Evolutionary conservation across 306 rosid genomes (phyloP), one percentile per base, ranked within the genome.

Genomic region (Lathyrus tuberosus): DNA sequence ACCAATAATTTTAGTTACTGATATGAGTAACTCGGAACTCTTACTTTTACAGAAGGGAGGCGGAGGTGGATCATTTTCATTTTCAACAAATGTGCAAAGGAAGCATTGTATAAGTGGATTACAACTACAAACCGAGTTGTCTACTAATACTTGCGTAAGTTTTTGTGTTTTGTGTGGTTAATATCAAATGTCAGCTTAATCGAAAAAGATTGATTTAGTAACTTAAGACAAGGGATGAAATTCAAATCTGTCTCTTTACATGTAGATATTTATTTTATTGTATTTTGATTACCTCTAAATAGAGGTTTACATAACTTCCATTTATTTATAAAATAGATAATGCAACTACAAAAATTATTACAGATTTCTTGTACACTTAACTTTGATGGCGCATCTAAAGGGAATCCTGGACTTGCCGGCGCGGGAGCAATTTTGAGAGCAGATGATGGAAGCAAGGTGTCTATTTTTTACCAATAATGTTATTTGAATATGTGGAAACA

Each of bases 391-490:
- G 99, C 97, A 73, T 82, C 89, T 31, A 91, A 85, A 75, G 99
- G 99, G 75, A 94, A 94, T 86, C 99, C 99, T 73, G 99, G 99
- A 73, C 83, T 49, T 15, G 80, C 97, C 66, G 97, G 99, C 49
- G 96, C 99, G 15, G 99, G 97, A 75, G 97, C 95, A 68, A 81
- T 94, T 66, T 76, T 94, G 49, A 88, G 87, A 51, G 82, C 95
- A 61, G 85, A 71, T 72, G 96, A 94, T 58, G 96, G 94, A 71
- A 83, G 83, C 58, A 65, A 65, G 86, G 99, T 90, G 78, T 56
- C 65, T 35, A 33, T 44, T 77, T 11, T 62, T 6, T 79, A 46
- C 46, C 40, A 7, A 35, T 35, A 35, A 35, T 35, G 7, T 35
- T 35, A 35, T 35, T 6, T 31, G 6, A 35, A 35, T 35, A 35